Evolutionary conservation across 1,139 yeast species (phyloP), one percentile per base, ranked within the genome.

Genomic region (Kluyveromyces sp.): DNA sequence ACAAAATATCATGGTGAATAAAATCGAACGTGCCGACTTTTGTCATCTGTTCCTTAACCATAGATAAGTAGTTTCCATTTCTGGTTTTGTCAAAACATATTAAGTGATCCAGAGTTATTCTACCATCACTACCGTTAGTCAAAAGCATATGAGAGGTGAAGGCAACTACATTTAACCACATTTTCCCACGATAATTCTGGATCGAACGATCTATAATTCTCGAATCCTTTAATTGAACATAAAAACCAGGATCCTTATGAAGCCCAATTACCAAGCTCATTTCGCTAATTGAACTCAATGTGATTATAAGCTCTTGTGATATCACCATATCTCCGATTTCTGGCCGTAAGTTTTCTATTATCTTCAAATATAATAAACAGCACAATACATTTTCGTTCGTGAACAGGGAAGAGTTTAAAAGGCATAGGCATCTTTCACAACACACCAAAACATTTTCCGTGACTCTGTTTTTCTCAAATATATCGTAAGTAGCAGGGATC

Each of bases 371-470:
- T 3, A 45, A 34, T 25, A 45, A 21, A 29, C 47, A 45, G 34
- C 47, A 45, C 21, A 45, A 25, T n/a, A 25, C 30, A 28, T 45
- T 37, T 32, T 45, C 47, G 29, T 38, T 45, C 10, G 47, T 32
- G 4, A 37, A 41, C 33, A 25, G 30, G 8, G 27, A 25, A 8
- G 39, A 28, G 43, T 37, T 45, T 26, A 45, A 30, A 5, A 41
- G 25, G 21, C 33, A 27, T 30, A 45, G 30, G 27, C 41, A 37
- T 34, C 38, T 40, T 10, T 45, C 41, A 10, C 33, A 29, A 29
- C 42, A 15, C 29, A 25, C 33, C 15, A 41, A 25, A 1, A 34
- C 38, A 4, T 41, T 25, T 15, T 41, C 47, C 7, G 33, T 15
- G 4, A 44, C 31, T 7, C 15, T 8, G 26, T 44, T 36, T 4